These are phyloP conservation scores for Porpolomopsis calyptriformis DNA, from an alignment of 768 basidiomycete genomes.

Conservation along the genomic window DNA sequence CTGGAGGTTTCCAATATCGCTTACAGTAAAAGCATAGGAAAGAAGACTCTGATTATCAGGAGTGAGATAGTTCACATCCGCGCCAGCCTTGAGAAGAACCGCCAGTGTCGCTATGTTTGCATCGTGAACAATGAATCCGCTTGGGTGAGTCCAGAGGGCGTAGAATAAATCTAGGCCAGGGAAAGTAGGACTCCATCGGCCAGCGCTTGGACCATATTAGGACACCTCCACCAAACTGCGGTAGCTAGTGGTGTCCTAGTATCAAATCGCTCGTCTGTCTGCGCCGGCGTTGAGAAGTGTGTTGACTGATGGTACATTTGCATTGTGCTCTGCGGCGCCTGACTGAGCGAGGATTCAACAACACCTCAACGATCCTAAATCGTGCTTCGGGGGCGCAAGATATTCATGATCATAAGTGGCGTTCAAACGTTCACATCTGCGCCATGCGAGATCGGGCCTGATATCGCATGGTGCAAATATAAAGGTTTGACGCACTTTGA, in stretches of 20 bases:
- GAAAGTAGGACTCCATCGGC: not conserved
- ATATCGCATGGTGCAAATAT: too few species aligned
- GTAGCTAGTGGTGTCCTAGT: not conserved
- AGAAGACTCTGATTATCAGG: not conserved
- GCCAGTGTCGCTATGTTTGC: not conserved
- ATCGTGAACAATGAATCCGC: not conserved
- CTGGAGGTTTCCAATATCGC: not conserved
- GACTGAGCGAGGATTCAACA: too few species aligned
- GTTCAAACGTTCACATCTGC: too few species aligned
- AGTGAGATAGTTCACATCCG: not conserved
- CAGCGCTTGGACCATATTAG: not conserved
- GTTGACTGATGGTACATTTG: not conserved
- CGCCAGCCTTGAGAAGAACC: not conserved
- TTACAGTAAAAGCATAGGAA: not conserved
- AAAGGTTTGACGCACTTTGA: too few species aligned
- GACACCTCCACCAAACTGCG: not conserved
- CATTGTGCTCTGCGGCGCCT: not conserved
- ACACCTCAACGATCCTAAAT: too few species aligned
- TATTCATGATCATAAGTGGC: too few species aligned
- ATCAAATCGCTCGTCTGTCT: not conserved
- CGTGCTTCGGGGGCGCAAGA: too few species aligned
- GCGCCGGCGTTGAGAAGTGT: too few species aligned
- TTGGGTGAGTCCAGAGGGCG: not conserved
- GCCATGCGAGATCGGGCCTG: too few species aligned
- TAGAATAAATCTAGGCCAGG: not conserved